Base-by-base conservation (phyloP, 805 yeast genomes). In the Ogataea naganishii region DNA sequence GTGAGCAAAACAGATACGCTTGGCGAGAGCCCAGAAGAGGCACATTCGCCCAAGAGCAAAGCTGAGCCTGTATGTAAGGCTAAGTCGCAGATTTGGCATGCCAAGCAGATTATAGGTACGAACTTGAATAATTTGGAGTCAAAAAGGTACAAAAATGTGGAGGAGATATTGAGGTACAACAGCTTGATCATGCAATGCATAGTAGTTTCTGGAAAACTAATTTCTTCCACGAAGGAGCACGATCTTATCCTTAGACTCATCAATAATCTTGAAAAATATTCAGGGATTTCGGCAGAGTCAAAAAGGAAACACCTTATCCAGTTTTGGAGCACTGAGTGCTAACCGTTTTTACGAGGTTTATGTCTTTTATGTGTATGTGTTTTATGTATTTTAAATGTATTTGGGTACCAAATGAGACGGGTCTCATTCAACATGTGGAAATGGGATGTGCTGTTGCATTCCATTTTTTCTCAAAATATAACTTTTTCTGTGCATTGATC, bases 1-100 rank as follows among this genome's bases (percentile, higher is more conserved):
- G n/a, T n/a, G n/a, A n/a, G n/a, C n/a, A n/a, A n/a, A n/a, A n/a
- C n/a, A n/a, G n/a, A n/a, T n/a, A n/a, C n/a, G n/a, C n/a, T n/a
- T n/a, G n/a, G n/a, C n/a, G n/a, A n/a, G n/a, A n/a, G n/a, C n/a
- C n/a, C n/a, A n/a, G n/a, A n/a, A n/a, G n/a, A n/a, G n/a, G n/a
- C n/a, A n/a, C n/a, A n/a, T n/a, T n/a, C n/a, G n/a, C n/a, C n/a
- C n/a, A n/a, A n/a, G n/a, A n/a, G n/a, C n/a, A n/a, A n/a, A n/a
- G n/a, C n/a, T n/a, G n/a, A n/a, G n/a, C n/a, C n/a, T n/a, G n/a
- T n/a, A n/a, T 27, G 30, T 20, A 20, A 28, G 11, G 31, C 40
- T 5, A 37, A 41, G 29, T 53, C 63, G 3, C 49, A 53, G 25
- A 51, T 58, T 11, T 56, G 62, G 62, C 64, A 58, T 36, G 64